Percentiles rank a stretch among this genome's conserved stretches.
Conservation (phyloP, 345 rosid genomes). For the Geranium brycei region DNA sequence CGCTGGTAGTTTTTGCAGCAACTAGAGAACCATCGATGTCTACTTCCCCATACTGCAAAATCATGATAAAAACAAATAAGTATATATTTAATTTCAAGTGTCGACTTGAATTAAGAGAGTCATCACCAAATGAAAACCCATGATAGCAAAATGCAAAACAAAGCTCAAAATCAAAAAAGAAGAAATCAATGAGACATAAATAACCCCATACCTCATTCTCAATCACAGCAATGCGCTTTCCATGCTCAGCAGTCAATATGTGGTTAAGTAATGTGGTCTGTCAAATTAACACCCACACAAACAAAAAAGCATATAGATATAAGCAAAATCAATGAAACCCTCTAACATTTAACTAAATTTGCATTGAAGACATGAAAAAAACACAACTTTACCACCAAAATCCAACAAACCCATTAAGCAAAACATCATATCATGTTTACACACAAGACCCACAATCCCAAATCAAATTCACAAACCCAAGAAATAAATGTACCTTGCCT, state of each 20-base stretch:
- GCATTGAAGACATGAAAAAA: not conserved
- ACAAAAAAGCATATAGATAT: too few relatives aligned
- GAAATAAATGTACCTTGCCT: conserved; percentile 43
- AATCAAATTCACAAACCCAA: too few relatives aligned
- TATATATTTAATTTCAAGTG: too few relatives aligned
- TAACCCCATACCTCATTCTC: conserved; percentile 64
- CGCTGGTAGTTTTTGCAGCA: conserved; percentile 77
- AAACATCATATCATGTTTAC: not conserved
- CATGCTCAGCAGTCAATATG: conserved; percentile 87
- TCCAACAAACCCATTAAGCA: not conserved
- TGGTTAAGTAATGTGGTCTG: conserved; percentile 91
- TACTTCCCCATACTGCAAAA: conserved; percentile 74
- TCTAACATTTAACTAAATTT: not conserved
- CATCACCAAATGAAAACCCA: too few relatives aligned
- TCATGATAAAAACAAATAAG: too few relatives aligned
- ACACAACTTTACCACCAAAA: not conserved
- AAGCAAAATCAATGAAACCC: not conserved
- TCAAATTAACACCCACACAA: conserved; percentile 6
- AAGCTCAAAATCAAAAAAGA: not conserved
- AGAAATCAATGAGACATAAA: too few relatives aligned
- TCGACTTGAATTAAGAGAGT: too few relatives aligned
- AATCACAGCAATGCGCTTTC: conserved; percentile 89
- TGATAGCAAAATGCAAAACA: not conserved
- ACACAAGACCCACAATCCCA: not conserved
- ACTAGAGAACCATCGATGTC: conserved; percentile 94